Percentiles rank a stretch among this genome's conserved stretches.
phyloP scores from a whole-genome alignment of 306 rosid genomes.

The Crotalaria pallida region DNA sequence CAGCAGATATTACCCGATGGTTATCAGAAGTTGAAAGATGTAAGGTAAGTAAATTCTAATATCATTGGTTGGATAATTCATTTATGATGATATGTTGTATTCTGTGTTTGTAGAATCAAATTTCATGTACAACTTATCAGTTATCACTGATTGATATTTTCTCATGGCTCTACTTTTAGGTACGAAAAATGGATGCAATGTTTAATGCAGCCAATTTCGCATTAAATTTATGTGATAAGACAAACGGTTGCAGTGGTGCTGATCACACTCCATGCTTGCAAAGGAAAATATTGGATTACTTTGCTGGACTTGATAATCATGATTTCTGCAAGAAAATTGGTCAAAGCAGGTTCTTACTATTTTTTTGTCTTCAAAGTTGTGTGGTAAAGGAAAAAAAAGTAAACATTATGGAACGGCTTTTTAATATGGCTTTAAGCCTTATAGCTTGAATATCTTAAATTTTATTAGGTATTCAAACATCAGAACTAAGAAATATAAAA shows the following conservation, averaged over 20 bases:
- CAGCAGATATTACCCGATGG: constrained; percentile 74
- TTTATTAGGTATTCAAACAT: not conserved
- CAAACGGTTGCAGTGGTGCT: constrained; percentile 49
- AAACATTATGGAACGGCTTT: not conserved
- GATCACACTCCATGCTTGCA: constrained; percentile 82
- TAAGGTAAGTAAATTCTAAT: constrained; percentile 46
- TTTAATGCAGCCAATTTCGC: constrained; percentile 66
- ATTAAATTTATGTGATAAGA: constrained; percentile 52
- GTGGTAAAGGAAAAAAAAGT: not conserved
- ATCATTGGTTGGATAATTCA: not conserved
- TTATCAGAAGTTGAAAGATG: constrained; percentile 74
- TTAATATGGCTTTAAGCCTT: not conserved
- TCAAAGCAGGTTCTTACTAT: constrained; percentile 62
- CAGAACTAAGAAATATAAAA: not conserved
- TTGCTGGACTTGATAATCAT: constrained; percentile 46
- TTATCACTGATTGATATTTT: constrained; percentile 2
- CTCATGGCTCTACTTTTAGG: constrained; percentile 42
- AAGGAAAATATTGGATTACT: constrained; percentile 64
- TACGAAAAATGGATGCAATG: constrained; percentile 76
- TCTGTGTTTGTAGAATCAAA: not conserved
- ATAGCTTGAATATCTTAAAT: not conserved
- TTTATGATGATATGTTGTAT: not conserved
- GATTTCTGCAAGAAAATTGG: constrained; percentile 51
- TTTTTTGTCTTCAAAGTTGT: constrained; percentile 6
- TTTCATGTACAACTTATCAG: not conserved